Evolutionary conservation across 2,329 filamentous ascomycete species (phyloP), one percentile per base, ranked within the genome.

Genomic region (Calycina herbarum): DNA sequence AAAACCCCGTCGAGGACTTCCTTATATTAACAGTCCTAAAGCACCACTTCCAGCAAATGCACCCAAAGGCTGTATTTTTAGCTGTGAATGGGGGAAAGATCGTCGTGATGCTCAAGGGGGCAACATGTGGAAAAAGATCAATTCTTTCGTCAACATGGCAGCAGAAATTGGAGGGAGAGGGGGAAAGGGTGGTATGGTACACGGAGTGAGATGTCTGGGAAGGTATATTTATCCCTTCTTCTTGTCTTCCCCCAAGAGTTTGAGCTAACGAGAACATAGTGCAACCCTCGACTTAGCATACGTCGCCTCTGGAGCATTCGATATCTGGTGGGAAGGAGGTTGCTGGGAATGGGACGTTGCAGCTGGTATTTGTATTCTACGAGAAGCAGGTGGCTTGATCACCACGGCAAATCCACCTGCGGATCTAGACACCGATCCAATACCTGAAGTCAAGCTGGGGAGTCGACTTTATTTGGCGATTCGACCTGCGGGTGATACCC

Each of bases 281-380:
- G 90, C 90, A 8, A 91, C 90, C 1, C 74, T 93, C 63, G 90
- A 93, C 76, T 77, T 93, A 59, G 90, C 89, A 0, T 93, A 93
- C 75, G 86, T 86, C 10, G 90, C 91, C 13, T 90, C 90, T 83
- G 90, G 90, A 0, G 82, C 86, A 0, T 88, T 93, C 70, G 90
- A 93, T 77, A 91, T 93, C 11, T 93, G 90, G 90, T 93, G 90
- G 90, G 90, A 93, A 74, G 90, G 89, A 2, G 90, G 90, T 0
- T 92, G 89, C 73, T 92, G 90, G 90, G 91, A 93, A 77, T 93
- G 90, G 87, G 91, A 93, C 70, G 90, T 93, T 3, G 89, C 90
- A 1, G 91, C 90, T 13, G 90, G 90, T 1, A 87, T 92, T 66
- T 89, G 88, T 4, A 87, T 93, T 51, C 78, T 93, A 0, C 79